phyloP scores from a whole-genome alignment of 192 early-diverging fungal species.

The Backusella morwellensis region DNA sequence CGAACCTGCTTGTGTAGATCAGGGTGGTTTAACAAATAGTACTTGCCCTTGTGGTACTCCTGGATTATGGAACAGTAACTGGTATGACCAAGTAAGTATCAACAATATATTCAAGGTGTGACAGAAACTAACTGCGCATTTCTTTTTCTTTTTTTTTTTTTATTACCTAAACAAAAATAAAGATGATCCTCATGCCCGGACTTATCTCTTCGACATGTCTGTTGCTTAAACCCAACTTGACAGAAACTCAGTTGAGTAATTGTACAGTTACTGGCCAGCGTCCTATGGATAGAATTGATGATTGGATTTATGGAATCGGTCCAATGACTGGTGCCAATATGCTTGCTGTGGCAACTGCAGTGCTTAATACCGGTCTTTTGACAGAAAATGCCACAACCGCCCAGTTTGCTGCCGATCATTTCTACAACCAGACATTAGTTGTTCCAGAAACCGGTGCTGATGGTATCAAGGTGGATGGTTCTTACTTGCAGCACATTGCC shows the following conservation, averaged over 20 bases:
- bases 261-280: conserved; percentile 15
- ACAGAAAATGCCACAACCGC: conserved; percentile 17
- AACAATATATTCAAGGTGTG: not conserved
- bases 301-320: conserved; percentile 16
- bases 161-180: not conserved
- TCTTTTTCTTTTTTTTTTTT: not conserved
- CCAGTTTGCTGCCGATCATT: conserved; percentile 4
- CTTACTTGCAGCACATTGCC: conserved; percentile 26
- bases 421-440: conserved; percentile 16
- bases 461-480: conserved; percentile 27
- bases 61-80: conserved; percentile 32
- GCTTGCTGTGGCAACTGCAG: conserved; percentile 17
- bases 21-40: conserved; percentile 22
- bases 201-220: conserved; percentile 21
- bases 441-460: not conserved
- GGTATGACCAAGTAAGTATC: conserved; percentile 30
- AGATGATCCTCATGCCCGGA: conserved; percentile 19
- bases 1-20: conserved; percentile 11
- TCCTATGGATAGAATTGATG: conserved; percentile 10
- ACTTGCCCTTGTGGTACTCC: conserved; percentile 34
- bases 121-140: not conserved
- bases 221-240: conserved; percentile 9
- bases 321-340: conserved; percentile 25
- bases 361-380: conserved; percentile 11
- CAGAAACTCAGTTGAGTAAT: not conserved